Percentiles rank a stretch among this genome's conserved stretches.
These are phyloP conservation scores for Tilletia indica DNA, from an alignment of 1,284 basidiomycete genomes.

Conservation along the genomic window DNA sequence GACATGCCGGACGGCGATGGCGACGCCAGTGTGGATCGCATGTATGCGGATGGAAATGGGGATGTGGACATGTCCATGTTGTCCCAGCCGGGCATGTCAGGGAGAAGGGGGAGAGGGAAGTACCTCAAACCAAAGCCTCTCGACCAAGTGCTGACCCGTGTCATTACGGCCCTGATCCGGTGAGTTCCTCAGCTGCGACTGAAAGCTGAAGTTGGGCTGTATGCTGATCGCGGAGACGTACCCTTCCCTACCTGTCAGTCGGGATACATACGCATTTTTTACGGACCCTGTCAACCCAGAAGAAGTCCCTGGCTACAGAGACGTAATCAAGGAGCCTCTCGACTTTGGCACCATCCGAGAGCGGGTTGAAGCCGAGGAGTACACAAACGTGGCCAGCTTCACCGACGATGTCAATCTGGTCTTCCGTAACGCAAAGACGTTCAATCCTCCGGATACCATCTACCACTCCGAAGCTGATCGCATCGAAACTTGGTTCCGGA, in stretches of 20 bases:
- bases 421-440: constrained; percentile 45
- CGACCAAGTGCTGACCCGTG: not conserved
- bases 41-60: not conserved
- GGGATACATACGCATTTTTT: constrained; percentile 83
- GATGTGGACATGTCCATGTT: not conserved
- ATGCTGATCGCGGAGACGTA: not conserved
- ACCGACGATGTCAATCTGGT: constrained; percentile 48
- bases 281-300: constrained; percentile 68
- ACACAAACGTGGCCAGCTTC: constrained; percentile 42
- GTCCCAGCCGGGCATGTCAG: not conserved
- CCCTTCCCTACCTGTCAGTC: constrained; percentile 59
- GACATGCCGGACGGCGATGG: not conserved
- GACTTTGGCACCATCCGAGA: constrained; percentile 74
- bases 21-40: not conserved
- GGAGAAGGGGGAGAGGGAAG: not conserved
- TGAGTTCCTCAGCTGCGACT: not conserved
- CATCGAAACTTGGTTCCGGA: constrained; percentile 39
- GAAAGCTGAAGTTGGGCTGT: not conserved
- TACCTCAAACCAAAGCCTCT: constrained; percentile 14
- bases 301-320: constrained; percentile 69
- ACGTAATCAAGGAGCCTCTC: constrained; percentile 72
- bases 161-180: constrained; percentile 4
- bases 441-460: constrained; percentile 49
- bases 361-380: constrained; percentile 32
- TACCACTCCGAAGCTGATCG: constrained; percentile 49